Base-by-base conservation (phyloP, 2,329 filamentous ascomycete species). In the Aureobasidium namibiae region DNA sequence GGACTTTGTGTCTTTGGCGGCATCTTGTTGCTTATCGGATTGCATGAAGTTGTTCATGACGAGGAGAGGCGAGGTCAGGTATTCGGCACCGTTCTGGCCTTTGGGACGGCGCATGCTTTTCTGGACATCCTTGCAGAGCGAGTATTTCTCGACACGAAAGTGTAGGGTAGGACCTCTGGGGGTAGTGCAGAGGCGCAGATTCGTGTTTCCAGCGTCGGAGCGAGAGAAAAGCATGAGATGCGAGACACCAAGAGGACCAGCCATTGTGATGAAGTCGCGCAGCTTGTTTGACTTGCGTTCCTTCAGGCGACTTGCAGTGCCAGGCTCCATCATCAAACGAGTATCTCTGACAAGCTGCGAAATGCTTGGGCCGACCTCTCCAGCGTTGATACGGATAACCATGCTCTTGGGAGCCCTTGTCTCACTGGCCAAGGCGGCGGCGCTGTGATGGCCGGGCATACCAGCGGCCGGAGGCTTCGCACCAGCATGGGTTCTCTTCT, bases 31-130 rank as follows among this genome's bases (percentile, higher is more conserved):
- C 71, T 59, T 75, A 70, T 64, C 62, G 6, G 52, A 74, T 72
- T 63, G 79, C 39, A 83, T 83, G 73, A 99, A 96, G 73, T 96
- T 96, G 77, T 99, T 99, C 94, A 99, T 97, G 65, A 99, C 94
- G 45, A 99, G 82, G 75, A 97, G 75, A 63, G 94, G 94, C 7
- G 94, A 86, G 44, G 86, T 90, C 60, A 88, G 80, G 68, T 90
- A 95, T 72, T 96, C 90, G 71, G 92, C 69, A 48, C 68, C 92
- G 63, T 88, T 90, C 49, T 87, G 87, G 49, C 86, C 88, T 69
- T 86, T 84, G 9, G 92, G 90, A 66, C 90, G 88, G 73, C 88
- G 90, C 76, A 95, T 85, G 14, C 90, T 85, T 69, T 85, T 88
- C 66, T 88, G 82, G 3, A 99, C 86, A 72, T 99, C 94, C 73